Evolutionary conservation across 164 flowering plant genomes (phyloP).

Genomic region (Vitis cinerea): DNA sequence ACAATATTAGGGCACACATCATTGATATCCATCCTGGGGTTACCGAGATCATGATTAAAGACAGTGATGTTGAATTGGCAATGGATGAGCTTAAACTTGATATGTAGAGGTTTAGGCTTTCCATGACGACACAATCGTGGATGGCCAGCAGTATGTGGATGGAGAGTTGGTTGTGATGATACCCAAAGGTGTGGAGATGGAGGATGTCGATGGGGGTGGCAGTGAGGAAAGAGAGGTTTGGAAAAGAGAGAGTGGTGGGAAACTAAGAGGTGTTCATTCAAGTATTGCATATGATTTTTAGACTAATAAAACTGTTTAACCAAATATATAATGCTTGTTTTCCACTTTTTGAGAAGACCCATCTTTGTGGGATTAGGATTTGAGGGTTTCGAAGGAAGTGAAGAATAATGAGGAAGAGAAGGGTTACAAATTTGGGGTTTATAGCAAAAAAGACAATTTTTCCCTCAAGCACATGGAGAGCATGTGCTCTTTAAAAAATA

Average conservation of each 20-base stretch:
- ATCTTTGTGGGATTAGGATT: too few species aligned
- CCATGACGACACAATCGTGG: slow-evolving; percentile 62
- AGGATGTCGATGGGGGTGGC: slow-evolving; percentile 9
- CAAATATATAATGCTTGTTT: too few species aligned
- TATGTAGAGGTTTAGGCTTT: slow-evolving; percentile 81
- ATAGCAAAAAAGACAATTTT: too few species aligned
- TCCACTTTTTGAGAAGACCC: too few species aligned
- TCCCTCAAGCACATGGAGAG: too few species aligned
- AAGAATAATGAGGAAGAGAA: too few species aligned
- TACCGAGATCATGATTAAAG: slow-evolving; percentile 59
- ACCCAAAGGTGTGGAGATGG: slow-evolving; percentile 49
- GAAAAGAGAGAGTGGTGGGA: slow-evolving; percentile 29
- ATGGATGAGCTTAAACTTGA: slow-evolving; percentile 63
- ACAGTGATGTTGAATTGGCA: slow-evolving; percentile 20
- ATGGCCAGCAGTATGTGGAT: slow-evolving; percentile 54
- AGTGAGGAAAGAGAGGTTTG: slow-evolving; percentile 23
- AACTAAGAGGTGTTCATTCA: slow-evolving; percentile 15
- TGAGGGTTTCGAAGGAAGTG: too few species aligned
- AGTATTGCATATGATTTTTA: too few species aligned
- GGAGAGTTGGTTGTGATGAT: slow-evolving; percentile 82
- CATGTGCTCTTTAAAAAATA: too few species aligned
- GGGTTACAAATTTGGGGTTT: too few species aligned
- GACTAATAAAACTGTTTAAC: too few species aligned
- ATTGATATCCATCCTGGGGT: slow-evolving; percentile 73
- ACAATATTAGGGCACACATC: slow-evolving; percentile 44